These are phyloP conservation scores for Dendrostoma leiphaemia DNA, from an alignment of 2,329 filamentous ascomycete genomes.

Conservation along the genomic window DNA sequence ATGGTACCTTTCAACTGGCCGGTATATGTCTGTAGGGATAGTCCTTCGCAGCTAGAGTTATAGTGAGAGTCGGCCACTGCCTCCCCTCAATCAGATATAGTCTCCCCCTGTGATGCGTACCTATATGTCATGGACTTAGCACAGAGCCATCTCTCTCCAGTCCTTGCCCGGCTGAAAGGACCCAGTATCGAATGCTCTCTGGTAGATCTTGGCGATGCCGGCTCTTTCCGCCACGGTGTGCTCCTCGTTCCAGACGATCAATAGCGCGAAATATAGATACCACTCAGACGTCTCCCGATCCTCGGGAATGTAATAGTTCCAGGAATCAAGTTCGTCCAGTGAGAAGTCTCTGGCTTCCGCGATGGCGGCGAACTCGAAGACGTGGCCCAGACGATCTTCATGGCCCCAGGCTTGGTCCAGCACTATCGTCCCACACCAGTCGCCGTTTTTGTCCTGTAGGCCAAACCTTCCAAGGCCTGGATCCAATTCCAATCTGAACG, in stretches of 20 bases:
- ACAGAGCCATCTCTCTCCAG: not conserved
- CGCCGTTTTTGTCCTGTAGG: not conserved
- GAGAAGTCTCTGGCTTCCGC: not conserved
- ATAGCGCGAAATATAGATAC: not conserved
- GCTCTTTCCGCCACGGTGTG: not conserved
- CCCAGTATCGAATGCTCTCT: not conserved
- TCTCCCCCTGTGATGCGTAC: too few species aligned
- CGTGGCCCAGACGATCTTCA: not conserved
- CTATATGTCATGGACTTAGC: too few species aligned
- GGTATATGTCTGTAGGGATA: slow-evolving; percentile 15
- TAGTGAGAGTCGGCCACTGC: too few species aligned
- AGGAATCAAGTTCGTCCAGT: not conserved
- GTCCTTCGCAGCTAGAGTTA: too few species aligned
- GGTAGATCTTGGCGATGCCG: not conserved
- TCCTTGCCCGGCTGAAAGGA: not conserved
- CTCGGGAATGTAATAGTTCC: not conserved
- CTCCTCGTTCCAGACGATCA: slow-evolving; percentile 1
- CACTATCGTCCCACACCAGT: not conserved
- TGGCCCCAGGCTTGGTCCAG: not conserved
- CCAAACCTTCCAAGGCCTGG: not conserved
- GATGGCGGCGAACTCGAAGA: not conserved
- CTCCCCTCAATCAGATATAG: too few species aligned
- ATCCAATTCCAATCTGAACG: not conserved
- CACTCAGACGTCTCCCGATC: not conserved
- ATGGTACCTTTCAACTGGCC: slow-evolving; percentile 20